phyloP scores from a whole-genome alignment of 805 yeast species.

The Lipomyces starkeyi region DNA sequence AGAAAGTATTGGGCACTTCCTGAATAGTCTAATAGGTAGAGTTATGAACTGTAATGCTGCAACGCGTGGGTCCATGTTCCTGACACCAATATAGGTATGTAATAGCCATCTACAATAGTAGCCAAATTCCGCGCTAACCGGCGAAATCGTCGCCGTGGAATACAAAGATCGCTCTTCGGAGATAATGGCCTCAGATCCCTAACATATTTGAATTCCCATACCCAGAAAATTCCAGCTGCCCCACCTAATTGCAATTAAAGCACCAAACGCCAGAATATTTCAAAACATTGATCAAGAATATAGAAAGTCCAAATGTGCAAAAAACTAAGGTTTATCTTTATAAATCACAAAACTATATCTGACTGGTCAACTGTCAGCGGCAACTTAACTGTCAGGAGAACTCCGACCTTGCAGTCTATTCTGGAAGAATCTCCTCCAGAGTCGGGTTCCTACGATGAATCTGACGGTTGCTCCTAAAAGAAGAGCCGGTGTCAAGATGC shows the following conservation, averaged over 20 bases:
- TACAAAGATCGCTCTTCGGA: not conserved
- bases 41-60: too few relatives aligned
- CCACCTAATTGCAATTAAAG: not conserved
- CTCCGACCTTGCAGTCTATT: not conserved
- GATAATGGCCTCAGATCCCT: not conserved
- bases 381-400: not conserved
- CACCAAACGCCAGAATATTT: not conserved
- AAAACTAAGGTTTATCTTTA: too few relatives aligned
- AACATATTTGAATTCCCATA: not conserved
- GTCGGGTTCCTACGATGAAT: not conserved
- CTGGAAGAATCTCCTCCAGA: not conserved
- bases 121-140: too few relatives aligned
- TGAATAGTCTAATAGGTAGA: not conserved
- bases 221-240: not conserved
- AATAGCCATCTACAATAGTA: too few relatives aligned
- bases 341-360: not conserved
- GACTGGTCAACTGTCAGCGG: not conserved
- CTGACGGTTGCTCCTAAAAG: not conserved
- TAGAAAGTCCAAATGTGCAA: not conserved
- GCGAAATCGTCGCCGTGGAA: too few relatives aligned
- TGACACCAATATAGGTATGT: too few relatives aligned
- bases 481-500: not conserved
- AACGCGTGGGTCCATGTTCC: too few relatives aligned
- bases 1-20: slow-evolving; percentile 34
- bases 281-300: too few relatives aligned